Evolutionary conservation across 257 asterid genomes (phyloP).

Genomic region (Capsicum baccatum): DNA sequence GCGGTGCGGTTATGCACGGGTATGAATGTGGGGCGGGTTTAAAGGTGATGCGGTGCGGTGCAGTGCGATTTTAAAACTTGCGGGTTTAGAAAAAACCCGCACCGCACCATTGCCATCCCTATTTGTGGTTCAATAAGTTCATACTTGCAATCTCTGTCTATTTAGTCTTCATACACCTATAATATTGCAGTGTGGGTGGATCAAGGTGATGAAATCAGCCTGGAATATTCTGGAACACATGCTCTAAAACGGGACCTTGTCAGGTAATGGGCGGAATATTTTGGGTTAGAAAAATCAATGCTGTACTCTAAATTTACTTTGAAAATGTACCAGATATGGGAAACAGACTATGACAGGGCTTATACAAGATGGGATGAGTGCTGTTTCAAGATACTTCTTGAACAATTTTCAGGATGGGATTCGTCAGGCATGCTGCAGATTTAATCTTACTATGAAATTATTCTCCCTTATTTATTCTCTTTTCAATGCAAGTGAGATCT

Average conservation of each 20-base stretch:
- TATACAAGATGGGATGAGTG: slow-evolving; percentile 90
- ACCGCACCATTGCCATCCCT: too few relatives aligned
- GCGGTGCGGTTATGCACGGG: too few relatives aligned
- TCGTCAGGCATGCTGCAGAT: slow-evolving; percentile 69
- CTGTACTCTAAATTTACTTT: slow-evolving; percentile 8
- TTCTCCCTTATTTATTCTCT: background rate
- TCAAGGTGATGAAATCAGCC: slow-evolving; percentile 98
- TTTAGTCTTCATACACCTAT: slow-evolving; percentile 38
- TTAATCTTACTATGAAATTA: slow-evolving; percentile 21
- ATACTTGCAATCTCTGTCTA: slow-evolving; percentile 23
- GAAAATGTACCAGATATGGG: slow-evolving; percentile 70
- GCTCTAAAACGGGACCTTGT: slow-evolving; percentile 95
- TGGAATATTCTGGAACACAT: slow-evolving; percentile 94
- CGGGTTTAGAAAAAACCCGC: too few relatives aligned
- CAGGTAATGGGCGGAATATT: slow-evolving; percentile 54
- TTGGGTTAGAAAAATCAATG: background rate
- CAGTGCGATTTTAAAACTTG: too few relatives aligned
- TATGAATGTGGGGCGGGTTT: too few relatives aligned
- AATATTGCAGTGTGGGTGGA: slow-evolving; percentile 80
- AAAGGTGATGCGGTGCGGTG: too few relatives aligned
- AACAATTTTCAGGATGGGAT: slow-evolving; percentile 93
- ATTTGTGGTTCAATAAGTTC: slow-evolving; percentile 26
- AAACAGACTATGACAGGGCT: slow-evolving; percentile 88
- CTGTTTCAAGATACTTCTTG: slow-evolving; percentile 88
- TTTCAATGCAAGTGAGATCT: background rate